phyloP scores from a whole-genome alignment of 1,284 basidiomycete genomes.

The Earliella scabrosa region DNA sequence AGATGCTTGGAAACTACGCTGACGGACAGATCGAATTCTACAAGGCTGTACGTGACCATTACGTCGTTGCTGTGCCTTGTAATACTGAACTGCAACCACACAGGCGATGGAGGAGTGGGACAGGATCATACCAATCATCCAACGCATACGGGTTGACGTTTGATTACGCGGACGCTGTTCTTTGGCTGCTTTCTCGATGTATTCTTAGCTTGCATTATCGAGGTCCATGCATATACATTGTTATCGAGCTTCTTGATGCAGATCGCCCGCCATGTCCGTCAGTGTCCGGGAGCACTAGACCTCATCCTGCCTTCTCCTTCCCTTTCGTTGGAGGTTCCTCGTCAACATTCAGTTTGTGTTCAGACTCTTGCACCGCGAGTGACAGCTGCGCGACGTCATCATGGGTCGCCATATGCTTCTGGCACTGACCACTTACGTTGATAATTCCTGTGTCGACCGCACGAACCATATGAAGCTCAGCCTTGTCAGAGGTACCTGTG shows the following conservation, averaged over 20 bases:
- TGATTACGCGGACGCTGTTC: constrained; percentile 41
- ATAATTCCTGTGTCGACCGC: constrained; percentile 88
- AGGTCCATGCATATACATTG: not conserved
- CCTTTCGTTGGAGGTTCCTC: constrained; percentile 36
- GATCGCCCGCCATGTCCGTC: too few species aligned
- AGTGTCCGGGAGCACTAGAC: too few species aligned
- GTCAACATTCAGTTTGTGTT: constrained; percentile 55
- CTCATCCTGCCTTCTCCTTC: constrained; percentile 31
- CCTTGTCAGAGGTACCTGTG: constrained; percentile 56
- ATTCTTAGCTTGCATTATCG: constrained; percentile 20
- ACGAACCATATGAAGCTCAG: constrained; percentile 70
- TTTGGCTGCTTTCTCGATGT: constrained; percentile 27
- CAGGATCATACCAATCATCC: constrained; percentile 83
- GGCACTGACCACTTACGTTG: constrained; percentile 56
- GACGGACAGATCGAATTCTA: constrained; percentile 97
- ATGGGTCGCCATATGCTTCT: not conserved
- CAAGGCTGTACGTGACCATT: constrained; percentile 64
- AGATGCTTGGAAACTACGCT: constrained; percentile 86
- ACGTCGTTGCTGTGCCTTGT: constrained; percentile 7
- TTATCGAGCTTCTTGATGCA: too few species aligned
- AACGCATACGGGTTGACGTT: constrained; percentile 87
- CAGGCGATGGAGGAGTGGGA: constrained; percentile 95
- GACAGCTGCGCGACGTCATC: constrained; percentile 54
- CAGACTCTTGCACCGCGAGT: constrained; percentile 79
- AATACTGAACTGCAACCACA: constrained; percentile 1